Evolutionary conservation across 495 filamentous ascomycete genomes (phyloP).

Genomic region (Aspergillus leporis): DNA sequence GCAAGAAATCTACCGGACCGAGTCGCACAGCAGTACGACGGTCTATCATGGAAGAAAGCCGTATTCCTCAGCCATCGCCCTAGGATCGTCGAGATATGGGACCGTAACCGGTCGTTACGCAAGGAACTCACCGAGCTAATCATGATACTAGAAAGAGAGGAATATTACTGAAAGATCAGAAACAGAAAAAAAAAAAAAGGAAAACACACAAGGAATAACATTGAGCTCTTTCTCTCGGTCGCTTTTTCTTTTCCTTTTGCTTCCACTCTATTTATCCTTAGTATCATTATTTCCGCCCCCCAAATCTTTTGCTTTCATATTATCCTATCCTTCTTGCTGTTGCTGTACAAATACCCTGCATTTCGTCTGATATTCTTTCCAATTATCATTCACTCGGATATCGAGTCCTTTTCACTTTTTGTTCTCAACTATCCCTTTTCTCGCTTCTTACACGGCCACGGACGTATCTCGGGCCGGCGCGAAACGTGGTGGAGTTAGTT

Average conservation of each 20-base stretch:
- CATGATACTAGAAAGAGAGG: constrained; percentile 46
- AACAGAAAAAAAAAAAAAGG: constrained; percentile 6
- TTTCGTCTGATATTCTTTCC: constrained; percentile 9
- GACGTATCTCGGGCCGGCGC: background rate
- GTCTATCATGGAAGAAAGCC: constrained; percentile 44
- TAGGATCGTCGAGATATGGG: constrained; percentile 46
- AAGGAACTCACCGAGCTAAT: constrained; percentile 47
- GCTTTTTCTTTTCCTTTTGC: constrained; percentile 20
- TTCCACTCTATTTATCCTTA: constrained; percentile 16
- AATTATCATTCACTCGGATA: constrained; percentile 13
- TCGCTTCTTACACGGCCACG: background rate
- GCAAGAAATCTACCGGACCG: constrained; percentile 66
- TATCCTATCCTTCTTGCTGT: background rate
- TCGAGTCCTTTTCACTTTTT: background rate
- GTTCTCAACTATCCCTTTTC: background rate
- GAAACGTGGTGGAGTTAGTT: constrained; percentile 6
- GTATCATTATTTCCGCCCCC: constrained; percentile 19
- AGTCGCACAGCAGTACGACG: constrained; percentile 31
- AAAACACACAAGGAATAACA: background rate
- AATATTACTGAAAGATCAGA: constrained; percentile 33
- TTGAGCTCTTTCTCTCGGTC: background rate
- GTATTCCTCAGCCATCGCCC: constrained; percentile 43
- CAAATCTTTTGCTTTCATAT: constrained; percentile 5
- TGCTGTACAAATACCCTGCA: constrained; percentile 30
- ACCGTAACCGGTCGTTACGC: constrained; percentile 45